Conservation (phyloP, 225 moss, liverwort and hornwort genomes). For the Marchantia polymorpha region DNA sequence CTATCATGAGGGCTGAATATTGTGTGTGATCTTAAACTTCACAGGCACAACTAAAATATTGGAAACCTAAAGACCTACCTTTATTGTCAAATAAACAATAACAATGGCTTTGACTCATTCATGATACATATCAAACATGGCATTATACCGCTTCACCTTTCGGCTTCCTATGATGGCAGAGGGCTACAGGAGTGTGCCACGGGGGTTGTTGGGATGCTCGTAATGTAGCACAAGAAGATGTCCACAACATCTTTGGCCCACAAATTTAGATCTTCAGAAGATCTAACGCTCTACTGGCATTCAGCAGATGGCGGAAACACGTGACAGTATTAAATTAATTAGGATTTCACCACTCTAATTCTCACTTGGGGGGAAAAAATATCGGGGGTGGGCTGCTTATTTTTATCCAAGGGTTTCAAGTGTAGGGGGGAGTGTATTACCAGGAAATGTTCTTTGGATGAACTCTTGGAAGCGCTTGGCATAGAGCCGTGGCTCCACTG, state of each 20-base stretch:
- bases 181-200: conserved; percentile 21
- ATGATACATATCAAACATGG: conserved; percentile 63
- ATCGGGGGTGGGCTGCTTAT: conserved; percentile 24
- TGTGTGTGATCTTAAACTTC: conserved; percentile 27
- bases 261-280: conserved; percentile 6
- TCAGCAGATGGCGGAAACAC: conserved; percentile 30
- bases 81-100: conserved; percentile 50
- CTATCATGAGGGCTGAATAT: conserved; percentile 16
- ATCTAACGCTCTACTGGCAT: conserved; percentile 24
- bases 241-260: conserved; percentile 27
- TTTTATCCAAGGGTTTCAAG: conserved; percentile 42
- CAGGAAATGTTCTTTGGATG: conserved; percentile 77
- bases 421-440: conserved; percentile 58
- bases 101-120: conserved; percentile 47
- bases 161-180: conserved; percentile 29
- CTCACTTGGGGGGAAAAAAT: conserved; percentile 21
- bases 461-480: conserved; percentile 97
- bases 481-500: conserved; percentile 97
- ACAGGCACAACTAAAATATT: conserved; percentile 29
- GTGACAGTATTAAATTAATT: conserved; percentile 25
- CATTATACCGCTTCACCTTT: conserved; percentile 31
- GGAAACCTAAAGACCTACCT: conserved; percentile 40
- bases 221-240: conserved; percentile 32
- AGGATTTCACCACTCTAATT: conserved; percentile 29
- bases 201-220: conserved; percentile 18